Conservation (phyloP, 345 rosid genomes). For the Angophora floribunda region DNA sequence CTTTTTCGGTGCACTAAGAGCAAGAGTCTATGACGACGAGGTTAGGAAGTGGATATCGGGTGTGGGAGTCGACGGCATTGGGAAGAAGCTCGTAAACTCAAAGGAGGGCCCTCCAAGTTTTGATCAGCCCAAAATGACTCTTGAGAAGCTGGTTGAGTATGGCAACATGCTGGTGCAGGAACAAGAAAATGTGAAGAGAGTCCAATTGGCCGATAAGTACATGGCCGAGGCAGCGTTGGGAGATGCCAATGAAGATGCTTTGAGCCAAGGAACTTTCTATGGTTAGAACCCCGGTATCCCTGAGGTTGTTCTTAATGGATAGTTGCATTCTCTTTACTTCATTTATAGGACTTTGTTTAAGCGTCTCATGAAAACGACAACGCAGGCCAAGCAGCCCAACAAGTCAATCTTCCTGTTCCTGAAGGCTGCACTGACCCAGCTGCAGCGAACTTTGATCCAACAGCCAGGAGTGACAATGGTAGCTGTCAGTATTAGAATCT, state of each 20-base stretch:
- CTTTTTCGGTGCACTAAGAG: constrained; percentile 11
- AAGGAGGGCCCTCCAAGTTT: constrained; percentile 9
- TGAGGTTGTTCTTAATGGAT: neutral
- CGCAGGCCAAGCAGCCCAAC: constrained; percentile 12
- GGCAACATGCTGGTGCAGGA: constrained; percentile 9
- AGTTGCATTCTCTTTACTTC: neutral
- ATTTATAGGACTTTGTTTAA: neutral
- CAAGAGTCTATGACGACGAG: constrained; percentile 11
- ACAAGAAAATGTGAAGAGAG: constrained; percentile 13
- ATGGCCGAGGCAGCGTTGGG: constrained; percentile 10
- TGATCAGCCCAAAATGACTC: constrained; percentile 10
- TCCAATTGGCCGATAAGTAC: constrained; percentile 10
- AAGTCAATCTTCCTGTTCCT: neutral
- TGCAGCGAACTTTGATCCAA: constrained; percentile 3
- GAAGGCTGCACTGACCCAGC: constrained; percentile 11
- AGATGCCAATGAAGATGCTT: constrained; percentile 6
- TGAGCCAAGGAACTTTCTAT: neutral
- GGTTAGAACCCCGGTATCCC: neutral
- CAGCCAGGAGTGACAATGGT: constrained; percentile 9
- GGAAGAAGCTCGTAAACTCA: constrained; percentile 14
- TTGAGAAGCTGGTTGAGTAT: constrained; percentile 8
- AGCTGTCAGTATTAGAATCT: constrained; percentile 1
- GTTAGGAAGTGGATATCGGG: constrained; percentile 11
- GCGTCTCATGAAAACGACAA: neutral
- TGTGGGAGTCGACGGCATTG: constrained; percentile 3